These are phyloP conservation scores for Oryza glaberrima DNA, from an alignment of 176 grass and related monocot species.

Conservation along the genomic window DNA sequence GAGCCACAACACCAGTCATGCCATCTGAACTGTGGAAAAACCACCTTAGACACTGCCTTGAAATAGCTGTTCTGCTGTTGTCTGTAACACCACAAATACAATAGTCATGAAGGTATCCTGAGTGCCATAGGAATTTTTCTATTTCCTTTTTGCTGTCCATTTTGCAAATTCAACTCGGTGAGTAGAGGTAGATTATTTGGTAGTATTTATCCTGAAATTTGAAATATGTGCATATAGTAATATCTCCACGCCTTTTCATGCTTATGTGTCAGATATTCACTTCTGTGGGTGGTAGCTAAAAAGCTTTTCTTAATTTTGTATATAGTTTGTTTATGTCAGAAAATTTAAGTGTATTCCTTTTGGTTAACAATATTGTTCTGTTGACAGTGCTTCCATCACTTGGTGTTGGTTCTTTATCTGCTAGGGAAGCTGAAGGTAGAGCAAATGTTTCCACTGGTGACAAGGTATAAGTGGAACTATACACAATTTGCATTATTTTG, in stretches of 20 bases:
- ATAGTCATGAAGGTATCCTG: neutral
- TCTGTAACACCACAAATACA: neutral
- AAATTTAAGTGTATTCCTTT: neutral
- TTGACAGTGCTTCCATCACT: constrained; percentile 79
- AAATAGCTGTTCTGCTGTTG: neutral
- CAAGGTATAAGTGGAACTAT: constrained; percentile 53
- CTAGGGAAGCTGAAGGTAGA: constrained; percentile 88
- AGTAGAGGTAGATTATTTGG: neutral
- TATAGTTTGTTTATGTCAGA: neutral
- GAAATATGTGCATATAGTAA: neutral
- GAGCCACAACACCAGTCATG: neutral
- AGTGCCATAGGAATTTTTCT: neutral
- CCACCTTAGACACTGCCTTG: neutral
- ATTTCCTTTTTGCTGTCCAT: neutral
- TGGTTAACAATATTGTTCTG: constrained; percentile 32
- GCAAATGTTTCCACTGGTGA: constrained; percentile 71
- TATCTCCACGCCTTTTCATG: neutral
- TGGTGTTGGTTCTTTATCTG: constrained; percentile 82
- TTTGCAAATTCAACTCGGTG: constrained; percentile 3
- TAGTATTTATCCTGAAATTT: neutral
- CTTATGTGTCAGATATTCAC: constrained; percentile 1
- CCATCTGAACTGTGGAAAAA: neutral
- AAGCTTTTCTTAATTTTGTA: neutral
- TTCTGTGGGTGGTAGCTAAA: constrained; percentile 2
- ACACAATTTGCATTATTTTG: constrained; percentile 1